Evolutionary conservation across 768 basidiomycete genomes (phyloP).

Genomic region (Macrolepiota dolichaula): DNA sequence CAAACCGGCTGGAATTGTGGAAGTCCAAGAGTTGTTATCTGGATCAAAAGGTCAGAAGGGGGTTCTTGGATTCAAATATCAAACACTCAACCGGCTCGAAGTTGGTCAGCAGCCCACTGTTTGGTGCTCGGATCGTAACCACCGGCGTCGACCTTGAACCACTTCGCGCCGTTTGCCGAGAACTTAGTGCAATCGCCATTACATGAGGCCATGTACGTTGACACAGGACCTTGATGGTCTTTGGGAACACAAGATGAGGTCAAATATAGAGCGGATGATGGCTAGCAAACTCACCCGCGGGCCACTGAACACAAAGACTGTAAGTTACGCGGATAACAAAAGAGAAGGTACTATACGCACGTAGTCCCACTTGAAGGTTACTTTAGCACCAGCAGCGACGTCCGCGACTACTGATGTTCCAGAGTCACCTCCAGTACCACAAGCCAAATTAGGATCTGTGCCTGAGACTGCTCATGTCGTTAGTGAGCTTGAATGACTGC

Average conservation of each 20-base stretch:
- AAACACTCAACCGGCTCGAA: constrained; percentile 34
- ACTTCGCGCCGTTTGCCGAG: constrained; percentile 33
- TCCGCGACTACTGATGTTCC: constrained; percentile 33
- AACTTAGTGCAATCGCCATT: constrained; percentile 39
- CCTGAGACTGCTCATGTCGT: constrained; percentile 20
- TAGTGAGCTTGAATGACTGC: constrained; percentile 6
- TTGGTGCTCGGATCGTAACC: constrained; percentile 36
- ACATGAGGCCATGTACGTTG: constrained; percentile 52
- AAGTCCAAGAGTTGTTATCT: constrained; percentile 40
- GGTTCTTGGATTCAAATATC: background rate
- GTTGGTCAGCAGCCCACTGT: constrained; percentile 40
- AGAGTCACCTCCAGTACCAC: constrained; percentile 37
- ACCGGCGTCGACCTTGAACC: constrained; percentile 48
- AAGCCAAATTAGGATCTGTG: constrained; percentile 36
- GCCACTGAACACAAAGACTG: constrained; percentile 28
- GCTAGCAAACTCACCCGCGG: constrained; percentile 24
- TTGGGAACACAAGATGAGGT: constrained; percentile 5
- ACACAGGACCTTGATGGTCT: constrained; percentile 49
- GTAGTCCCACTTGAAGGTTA: constrained; percentile 41
- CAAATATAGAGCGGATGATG: constrained; percentile 9
- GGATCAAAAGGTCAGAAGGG: constrained; percentile 11
- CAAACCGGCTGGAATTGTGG: constrained; percentile 37
- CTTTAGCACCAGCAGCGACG: constrained; percentile 35
- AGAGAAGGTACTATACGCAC: constrained; percentile 24
- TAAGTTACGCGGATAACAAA: constrained; percentile 9